These are phyloP conservation scores for Globisporangium yorkense DNA, from an alignment of 352 stramenopile genomes.

Conservation along the genomic window DNA sequence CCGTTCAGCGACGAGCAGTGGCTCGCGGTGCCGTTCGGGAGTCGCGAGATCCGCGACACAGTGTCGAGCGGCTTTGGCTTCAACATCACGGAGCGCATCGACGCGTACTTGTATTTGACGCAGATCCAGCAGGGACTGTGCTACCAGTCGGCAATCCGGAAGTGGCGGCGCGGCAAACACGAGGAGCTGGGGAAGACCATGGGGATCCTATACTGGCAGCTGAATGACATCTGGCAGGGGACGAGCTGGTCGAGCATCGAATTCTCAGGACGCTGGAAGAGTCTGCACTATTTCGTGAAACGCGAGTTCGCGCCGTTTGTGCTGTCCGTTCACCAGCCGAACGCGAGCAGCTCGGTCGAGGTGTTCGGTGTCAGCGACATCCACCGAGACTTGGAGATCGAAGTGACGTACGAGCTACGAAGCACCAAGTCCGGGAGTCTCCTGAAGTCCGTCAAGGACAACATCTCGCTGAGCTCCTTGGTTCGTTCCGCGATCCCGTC, in stretches of 20 bases:
- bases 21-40: conserved; percentile 22
- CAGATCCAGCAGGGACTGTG: conserved; percentile 77
- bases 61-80: conserved; percentile 25
- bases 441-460: conserved; percentile 31
- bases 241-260: conserved; percentile 87
- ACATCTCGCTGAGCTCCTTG: conserved; percentile 22
- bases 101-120: conserved; percentile 65
- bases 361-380: conserved; percentile 48
- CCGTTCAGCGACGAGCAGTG: conserved; percentile 54
- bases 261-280: conserved; percentile 75
- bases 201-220: conserved; percentile 85
- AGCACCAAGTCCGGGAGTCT: conserved; percentile 29
- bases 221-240: conserved; percentile 86
- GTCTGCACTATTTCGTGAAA: conserved; percentile 69
- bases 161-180: conserved; percentile 63
- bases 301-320: conserved; percentile 67
- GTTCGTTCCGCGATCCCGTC: conserved; percentile 16
- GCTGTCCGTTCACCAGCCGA: conserved; percentile 31
- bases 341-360: conserved; percentile 18
- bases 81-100: conserved; percentile 36
- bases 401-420: conserved; percentile 40
- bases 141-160: conserved; percentile 70
- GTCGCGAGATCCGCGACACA: conserved; percentile 1
- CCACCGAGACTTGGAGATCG: conserved; percentile 22
- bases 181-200: conserved; percentile 45